Evolutionary conservation across 805 yeast species (phyloP), one percentile per base, ranked within the genome.

Genomic region (Lachancea meyersii): DNA sequence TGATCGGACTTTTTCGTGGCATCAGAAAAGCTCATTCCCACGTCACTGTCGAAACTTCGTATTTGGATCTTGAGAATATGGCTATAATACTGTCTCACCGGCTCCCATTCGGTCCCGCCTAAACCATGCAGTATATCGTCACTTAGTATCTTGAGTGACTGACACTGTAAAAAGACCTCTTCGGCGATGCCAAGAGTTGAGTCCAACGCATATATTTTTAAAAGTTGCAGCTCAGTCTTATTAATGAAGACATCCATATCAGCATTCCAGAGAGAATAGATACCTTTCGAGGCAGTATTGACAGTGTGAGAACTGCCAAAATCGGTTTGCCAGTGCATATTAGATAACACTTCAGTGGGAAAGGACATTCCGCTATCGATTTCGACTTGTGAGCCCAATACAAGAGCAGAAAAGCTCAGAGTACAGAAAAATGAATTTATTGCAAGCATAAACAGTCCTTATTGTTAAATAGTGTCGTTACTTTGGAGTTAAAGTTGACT

Each of bases 41-140:
- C 5, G 3, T 34, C 28, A 10, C 16, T n/a, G 9, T 23, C 7
- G 18, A 34, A 8, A 11, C 10, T 22, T n/a, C 20, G 37, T 8
- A 14, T 4, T 9, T 11, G 18, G 8, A 10, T 34, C 22, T 34
- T n/a, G 5, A 34, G 7, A 5, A 22, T 10, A 17, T 8, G 28
- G 7, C 22, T 19, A 21, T 21, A 8, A 17, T 34, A 28, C 14
- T 34, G 37, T 13, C 19, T 10, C 18, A 22, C 37, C 8, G 37
- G 37, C 13, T 22, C 37, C 37, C 37, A 34, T 22, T 34, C 37
- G 17, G 14, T 16, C n/a, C 34, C 35, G 7, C 20, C 28, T 6
- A 38, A 21, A n/a, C 21, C 32, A 4, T 21, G 41, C 19, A 13
- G 9, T 3, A 38, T 16, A 13, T 38, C 34, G 7, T 28, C 14